These are phyloP conservation scores for Colletotrichum filicis DNA, from an alignment of 2,329 filamentous ascomycete genomes.

Conservation along the genomic window DNA sequence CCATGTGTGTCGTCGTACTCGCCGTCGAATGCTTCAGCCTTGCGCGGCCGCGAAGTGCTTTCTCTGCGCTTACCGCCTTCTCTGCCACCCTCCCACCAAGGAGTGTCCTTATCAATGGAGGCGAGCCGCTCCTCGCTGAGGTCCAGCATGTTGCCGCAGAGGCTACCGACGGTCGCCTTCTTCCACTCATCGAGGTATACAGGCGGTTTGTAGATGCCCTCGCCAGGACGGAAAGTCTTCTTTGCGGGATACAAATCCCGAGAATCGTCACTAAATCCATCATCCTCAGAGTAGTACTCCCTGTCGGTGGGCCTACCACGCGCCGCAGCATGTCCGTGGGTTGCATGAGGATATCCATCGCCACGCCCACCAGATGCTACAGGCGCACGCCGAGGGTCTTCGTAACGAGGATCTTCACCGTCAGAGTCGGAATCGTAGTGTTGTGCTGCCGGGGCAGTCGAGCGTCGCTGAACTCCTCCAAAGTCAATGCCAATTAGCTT, in stretches of 20 bases:
- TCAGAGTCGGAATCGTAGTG: conserved; percentile 24
- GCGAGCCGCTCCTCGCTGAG: conserved; percentile 55
- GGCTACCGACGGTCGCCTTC: conserved; percentile 70
- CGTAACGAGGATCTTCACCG: conserved; percentile 6
- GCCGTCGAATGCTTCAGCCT: conserved; percentile 73
- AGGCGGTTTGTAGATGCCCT: conserved; percentile 68
- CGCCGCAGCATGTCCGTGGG: conserved; percentile 1
- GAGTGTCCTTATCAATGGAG: conserved; percentile 60
- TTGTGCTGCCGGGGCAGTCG: conserved; percentile 29
- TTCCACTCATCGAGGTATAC: conserved; percentile 79
- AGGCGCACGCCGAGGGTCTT: neutral
- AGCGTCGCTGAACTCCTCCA: conserved; percentile 32
- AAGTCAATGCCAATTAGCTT: conserved; percentile 32
- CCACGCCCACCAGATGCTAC: conserved; percentile 9
- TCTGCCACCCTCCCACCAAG: conserved; percentile 85
- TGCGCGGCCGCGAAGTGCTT: conserved; percentile 61
- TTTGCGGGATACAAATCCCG: conserved; percentile 9
- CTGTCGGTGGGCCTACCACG: conserved; percentile 33
- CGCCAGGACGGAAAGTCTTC: conserved; percentile 55
- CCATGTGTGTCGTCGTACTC: conserved; percentile 73
- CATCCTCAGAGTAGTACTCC: conserved; percentile 40
- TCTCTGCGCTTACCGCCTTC: conserved; percentile 65
- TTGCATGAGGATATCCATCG: neutral
- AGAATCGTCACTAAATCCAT: conserved; percentile 39
- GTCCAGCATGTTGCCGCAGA: conserved; percentile 70